A percentile compares a stretch with the other conserved stretches of the same genome.
Conservation (phyloP, 176 grass and related monocot species). For the Aechmea fasciata region DNA sequence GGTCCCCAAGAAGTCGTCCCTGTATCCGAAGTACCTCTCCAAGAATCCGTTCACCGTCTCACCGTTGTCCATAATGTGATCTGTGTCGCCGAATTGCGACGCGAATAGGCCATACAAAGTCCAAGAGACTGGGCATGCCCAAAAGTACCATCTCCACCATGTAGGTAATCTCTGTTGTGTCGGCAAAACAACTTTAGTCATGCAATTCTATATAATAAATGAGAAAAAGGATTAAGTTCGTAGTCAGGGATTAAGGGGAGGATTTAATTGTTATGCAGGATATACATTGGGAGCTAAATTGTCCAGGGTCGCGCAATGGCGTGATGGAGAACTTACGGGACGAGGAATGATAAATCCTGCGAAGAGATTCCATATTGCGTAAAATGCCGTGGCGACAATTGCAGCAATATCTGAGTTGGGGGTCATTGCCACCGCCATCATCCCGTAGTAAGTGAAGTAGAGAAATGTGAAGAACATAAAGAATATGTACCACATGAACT, state of each 20-base stretch:
- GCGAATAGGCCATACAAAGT: slow-evolving; percentile 53
- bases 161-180: slow-evolving; percentile 36
- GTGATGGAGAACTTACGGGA: slow-evolving; percentile 36
- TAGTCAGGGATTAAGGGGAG: neutral
- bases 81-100: slow-evolving; percentile 43
- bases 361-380: slow-evolving; percentile 79
- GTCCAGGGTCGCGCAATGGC: neutral
- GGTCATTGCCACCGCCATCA: slow-evolving; percentile 79
- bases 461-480: slow-evolving; percentile 93
- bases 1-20: slow-evolving; percentile 26
- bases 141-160: slow-evolving; percentile 65
- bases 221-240: slow-evolving; percentile 22
- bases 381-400: slow-evolving; percentile 65
- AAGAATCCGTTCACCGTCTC: slow-evolving; percentile 42
- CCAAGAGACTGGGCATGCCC: slow-evolving; percentile 45
- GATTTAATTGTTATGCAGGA: too few species aligned
- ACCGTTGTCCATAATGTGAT: slow-evolving; percentile 16
- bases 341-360: slow-evolving; percentile 72
- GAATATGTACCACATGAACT: slow-evolving; percentile 89
- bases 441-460: slow-evolving; percentile 87
- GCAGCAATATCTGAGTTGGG: slow-evolving; percentile 64
- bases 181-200: neutral
- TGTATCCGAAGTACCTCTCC: slow-evolving; percentile 39
- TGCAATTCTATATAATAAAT: neutral
- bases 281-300: neutral